Percentiles rank a stretch among this genome's conserved stretches.
Evolutionary conservation across 441 rosid species (phyloP).

Genomic region (Populus hybrid): DNA sequence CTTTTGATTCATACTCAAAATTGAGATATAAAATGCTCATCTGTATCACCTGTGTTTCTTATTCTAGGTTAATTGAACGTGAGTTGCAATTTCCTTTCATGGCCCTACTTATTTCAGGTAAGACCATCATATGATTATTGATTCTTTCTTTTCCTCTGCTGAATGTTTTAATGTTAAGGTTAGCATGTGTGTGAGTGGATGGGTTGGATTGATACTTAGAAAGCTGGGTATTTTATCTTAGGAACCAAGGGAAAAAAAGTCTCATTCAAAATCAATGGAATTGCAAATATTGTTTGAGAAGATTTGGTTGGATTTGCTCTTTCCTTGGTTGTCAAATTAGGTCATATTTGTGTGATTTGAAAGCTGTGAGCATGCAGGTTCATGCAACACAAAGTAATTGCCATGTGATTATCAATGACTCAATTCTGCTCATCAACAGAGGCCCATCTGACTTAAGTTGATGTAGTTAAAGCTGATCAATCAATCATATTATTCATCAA

Average conservation of each 20-base stretch:
- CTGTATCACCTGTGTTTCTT: slow-evolving; percentile 8
- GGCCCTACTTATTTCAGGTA: slow-evolving; percentile 94
- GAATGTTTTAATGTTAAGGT: background rate
- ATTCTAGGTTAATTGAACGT: slow-evolving; percentile 55
- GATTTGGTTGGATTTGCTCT: background rate
- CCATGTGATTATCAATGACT: background rate
- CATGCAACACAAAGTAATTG: background rate
- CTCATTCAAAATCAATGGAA: background rate
- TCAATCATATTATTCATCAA: no score
- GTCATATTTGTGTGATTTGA: background rate
- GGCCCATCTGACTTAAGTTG: background rate
- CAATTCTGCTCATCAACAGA: background rate
- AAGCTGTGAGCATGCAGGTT: background rate
- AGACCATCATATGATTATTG: background rate
- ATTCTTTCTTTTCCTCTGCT: background rate
- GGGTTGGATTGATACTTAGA: background rate
- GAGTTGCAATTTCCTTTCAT: slow-evolving; percentile 89
- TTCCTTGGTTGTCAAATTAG: background rate
- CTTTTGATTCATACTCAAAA: background rate
- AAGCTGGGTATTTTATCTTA: background rate
- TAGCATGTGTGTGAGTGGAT: background rate
- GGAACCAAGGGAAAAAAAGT: background rate
- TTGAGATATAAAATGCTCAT: background rate
- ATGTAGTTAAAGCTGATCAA: background rate
- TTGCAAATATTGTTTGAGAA: background rate